These are phyloP conservation scores for Trichocomaceae sp. DNA, from an alignment of 2,329 filamentous ascomycete species.

Conservation along the genomic window DNA sequence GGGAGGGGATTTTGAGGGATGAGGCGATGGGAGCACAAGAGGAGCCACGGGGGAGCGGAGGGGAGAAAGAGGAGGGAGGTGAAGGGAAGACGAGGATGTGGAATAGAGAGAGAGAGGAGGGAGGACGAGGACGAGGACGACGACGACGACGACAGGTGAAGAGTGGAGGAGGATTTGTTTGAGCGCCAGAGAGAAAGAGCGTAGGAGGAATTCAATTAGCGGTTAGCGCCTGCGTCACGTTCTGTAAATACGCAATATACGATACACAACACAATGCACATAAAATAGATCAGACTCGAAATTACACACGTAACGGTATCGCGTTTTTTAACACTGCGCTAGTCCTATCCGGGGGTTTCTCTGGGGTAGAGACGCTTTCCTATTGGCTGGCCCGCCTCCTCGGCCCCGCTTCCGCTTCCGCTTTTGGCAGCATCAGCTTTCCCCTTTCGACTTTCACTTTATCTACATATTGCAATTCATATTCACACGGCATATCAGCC, in stretches of 20 bases:
- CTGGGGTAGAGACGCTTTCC: conserved; percentile 3
- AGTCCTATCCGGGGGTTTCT: conserved; percentile 3
- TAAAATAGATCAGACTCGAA: neutral
- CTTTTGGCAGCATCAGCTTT: neutral
- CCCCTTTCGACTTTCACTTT: no score
- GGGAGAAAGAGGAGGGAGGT: conserved; percentile 18
- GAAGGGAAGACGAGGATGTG: conserved; percentile 15
- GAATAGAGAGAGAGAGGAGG: conserved; percentile 1
- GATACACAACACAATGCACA: neutral
- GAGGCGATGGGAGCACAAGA: conserved; percentile 8
- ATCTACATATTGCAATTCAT: no score
- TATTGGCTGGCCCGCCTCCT: neutral
- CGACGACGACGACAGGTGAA: conserved; percentile 13
- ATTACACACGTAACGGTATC: neutral
- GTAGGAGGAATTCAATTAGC: neutral
- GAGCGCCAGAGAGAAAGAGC: neutral
- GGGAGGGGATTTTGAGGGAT: conserved; percentile 18
- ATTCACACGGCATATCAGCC: no score
- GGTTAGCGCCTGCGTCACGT: neutral
- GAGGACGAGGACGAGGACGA: conserved; percentile 13
- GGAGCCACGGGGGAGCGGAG: conserved; percentile 18
- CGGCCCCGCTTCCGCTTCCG: neutral
- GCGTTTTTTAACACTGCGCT: conserved; percentile 10
- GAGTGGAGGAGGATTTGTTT: neutral
- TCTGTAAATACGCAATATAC: neutral